Conservation (phyloP, 495 filamentous ascomycete species). For the Elasticomyces elasticus region DNA sequence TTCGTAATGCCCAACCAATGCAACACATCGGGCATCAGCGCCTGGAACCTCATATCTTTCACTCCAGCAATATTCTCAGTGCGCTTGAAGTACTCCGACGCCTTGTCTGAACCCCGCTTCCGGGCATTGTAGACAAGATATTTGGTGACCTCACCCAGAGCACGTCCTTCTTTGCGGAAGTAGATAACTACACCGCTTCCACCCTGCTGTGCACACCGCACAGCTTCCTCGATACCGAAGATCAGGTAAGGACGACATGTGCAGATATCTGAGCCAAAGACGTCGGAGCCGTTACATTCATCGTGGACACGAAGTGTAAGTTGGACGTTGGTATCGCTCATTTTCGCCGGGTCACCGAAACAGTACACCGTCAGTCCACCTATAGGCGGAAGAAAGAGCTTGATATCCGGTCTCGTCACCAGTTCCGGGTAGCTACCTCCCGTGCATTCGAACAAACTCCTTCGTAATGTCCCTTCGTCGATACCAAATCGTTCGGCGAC, state of each 20-base stretch:
- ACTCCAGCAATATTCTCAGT: constrained; percentile 97
- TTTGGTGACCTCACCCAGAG: constrained; percentile 95
- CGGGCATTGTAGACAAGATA: constrained; percentile 95
- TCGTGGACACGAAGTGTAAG: constrained; percentile 90
- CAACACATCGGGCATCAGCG: constrained; percentile 90
- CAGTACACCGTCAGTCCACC: constrained; percentile 94
- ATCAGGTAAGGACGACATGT: constrained; percentile 95
- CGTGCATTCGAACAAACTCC: constrained; percentile 87
- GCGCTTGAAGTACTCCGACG: constrained; percentile 93
- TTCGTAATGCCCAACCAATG: constrained; percentile 98
- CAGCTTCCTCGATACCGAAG: constrained; percentile 92
- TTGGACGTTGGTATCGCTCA: constrained; percentile 75
- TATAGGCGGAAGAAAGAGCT: constrained; percentile 91
- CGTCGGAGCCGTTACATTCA: constrained; percentile 93
- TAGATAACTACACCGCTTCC: constrained; percentile 96
- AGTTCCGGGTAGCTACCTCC: constrained; percentile 86
- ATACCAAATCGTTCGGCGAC: constrained; percentile 94
- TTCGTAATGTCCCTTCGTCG: constrained; percentile 80
- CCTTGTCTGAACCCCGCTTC: constrained; percentile 69
- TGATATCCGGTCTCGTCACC: constrained; percentile 87
- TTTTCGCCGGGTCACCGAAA: constrained; percentile 88
- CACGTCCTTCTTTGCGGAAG: constrained; percentile 95
- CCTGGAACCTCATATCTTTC: constrained; percentile 98
- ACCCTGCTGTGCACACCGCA: constrained; percentile 90
- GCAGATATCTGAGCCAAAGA: constrained; percentile 97